Base-by-base conservation (phyloP, 2,329 filamentous ascomycete species). In the Aspergillus ustus region DNA sequence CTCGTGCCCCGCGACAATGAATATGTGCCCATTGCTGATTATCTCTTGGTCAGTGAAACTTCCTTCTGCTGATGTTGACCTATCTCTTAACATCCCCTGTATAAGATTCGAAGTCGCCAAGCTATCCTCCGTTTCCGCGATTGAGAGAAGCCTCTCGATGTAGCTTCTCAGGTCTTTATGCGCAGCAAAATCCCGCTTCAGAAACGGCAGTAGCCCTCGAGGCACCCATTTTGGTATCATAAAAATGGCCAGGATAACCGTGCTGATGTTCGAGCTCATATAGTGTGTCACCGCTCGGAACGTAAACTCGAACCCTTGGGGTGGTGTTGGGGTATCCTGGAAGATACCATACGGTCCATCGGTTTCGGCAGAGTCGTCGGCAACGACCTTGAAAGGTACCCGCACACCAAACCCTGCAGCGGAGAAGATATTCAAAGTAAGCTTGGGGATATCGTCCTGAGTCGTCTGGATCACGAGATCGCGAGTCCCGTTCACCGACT, bases 1-100 rank as follows among this genome's bases (percentile, higher is more conserved):
- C 60, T 85, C 83, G 60, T 84, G 81, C 0, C 83, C 83, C 0
- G 83, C 83, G 53, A 84, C 74, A 52, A 81, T 83, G 63, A 83
- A 77, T 1, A 80, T 71, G 55, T 82, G 83, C 51, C 83, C 70
- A 50, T 84, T 84, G 15, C 82, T 81, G 45, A 80, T 80, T 6
- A 85, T 79, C 61, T 85, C 82, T 50, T 51, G 37, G 43, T 69
- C 66, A 4, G 65, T 55, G 2, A 70, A 51, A 2, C 61, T 60
- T 13, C 34, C 34, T 2, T 4, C 34, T 5, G 34, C 15, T 15
- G 34, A 22, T 11, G 45, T 22, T 40, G 11, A 2, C 34, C 15
- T 56, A 34, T 43, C 13, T 15, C 15, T 49, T 29, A 69, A 19
- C 51, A 70, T 53, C 13, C 63, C 63, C 7, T 67, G 52, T 4